These are phyloP conservation scores for Apiosordaria backusii DNA, from an alignment of 495 filamentous ascomycete genomes.

Conservation along the genomic window DNA sequence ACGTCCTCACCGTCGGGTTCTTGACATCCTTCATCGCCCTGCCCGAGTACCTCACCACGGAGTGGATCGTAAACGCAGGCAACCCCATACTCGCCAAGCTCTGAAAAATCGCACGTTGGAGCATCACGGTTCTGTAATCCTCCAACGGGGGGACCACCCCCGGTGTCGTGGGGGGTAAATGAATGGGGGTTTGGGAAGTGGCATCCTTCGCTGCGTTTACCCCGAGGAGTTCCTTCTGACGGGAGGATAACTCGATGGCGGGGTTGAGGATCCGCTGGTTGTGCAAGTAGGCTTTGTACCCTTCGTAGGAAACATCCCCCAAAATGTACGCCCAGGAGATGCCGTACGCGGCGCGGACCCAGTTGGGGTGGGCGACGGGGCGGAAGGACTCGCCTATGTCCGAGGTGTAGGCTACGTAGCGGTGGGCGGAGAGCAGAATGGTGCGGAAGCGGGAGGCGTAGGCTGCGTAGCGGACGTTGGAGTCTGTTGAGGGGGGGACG, in stretches of 20 bases:
- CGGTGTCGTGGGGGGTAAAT: constrained; percentile 28
- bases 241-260: constrained; percentile 40
- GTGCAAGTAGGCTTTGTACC: constrained; percentile 87
- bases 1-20: constrained; percentile 70
- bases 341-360: constrained; percentile 80
- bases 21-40: constrained; percentile 74
- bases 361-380: constrained; percentile 79
- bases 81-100: constrained; percentile 86
- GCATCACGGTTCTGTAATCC: constrained; percentile 89
- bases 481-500: constrained; percentile 76
- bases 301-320: constrained; percentile 89
- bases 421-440: constrained; percentile 83
- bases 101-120: constrained; percentile 86
- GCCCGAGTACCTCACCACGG: constrained; percentile 81
- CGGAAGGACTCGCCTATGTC: constrained; percentile 97
- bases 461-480: constrained; percentile 83
- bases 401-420: constrained; percentile 96
- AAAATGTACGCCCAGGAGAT: constrained; percentile 89
- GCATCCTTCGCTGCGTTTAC: constrained; percentile 14
- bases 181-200: constrained; percentile 4
- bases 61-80: constrained; percentile 94
- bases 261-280: constrained; percentile 64
- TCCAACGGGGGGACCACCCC: constrained; percentile 72
- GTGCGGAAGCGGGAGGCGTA: constrained; percentile 86
- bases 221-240: constrained; percentile 37